Base-by-base conservation (phyloP, 139 green algal species). In the Zygnema circumcarinatum region DNA sequence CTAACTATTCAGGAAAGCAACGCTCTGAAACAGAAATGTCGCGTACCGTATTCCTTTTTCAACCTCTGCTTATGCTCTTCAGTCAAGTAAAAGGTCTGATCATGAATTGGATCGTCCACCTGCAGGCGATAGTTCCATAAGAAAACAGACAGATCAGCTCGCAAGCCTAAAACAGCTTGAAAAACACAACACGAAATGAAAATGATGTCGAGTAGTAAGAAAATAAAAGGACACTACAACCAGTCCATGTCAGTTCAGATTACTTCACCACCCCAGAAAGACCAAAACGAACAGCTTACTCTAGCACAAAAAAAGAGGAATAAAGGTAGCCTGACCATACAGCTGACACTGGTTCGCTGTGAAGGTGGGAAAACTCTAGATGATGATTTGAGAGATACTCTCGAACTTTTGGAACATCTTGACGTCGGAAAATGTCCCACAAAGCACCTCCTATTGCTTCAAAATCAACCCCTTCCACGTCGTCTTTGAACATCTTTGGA, bases 351-450 rank as follows among this genome's bases (percentile, higher is more conserved):
- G 83, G 81, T 40, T 67, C 25, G 36, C 84, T 54, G 81, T 90
- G 25, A 32, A 87, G 36, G 41, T 90, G 83, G 1, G 32, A 32
- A 41, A 90, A 90, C 41, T 85, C 86, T 72, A 67, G 25, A 2
- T 62, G 74, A 53, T 90, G 42, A 0, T 40, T n/a, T 31, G 85
- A 35, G 25, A 91, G 62, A 62, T 74, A 85, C 20, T 75, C 78
- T 22, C 80, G 35, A 39, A 92, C 76, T 82, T 90, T 92, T 1
- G 41, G n/a, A 1, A 74, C 47, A 67, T 93, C 90, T 33, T 89
- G 33, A 35, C 92, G 79, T 35, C 91, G 88, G 76, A 93, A 97
- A 78, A 98, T 96, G 91, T 98, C 94, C 96, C 96, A 98, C 40
- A 96, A 86, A 0, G 95, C 95, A 33, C 95, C 96, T 42, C 87